A percentile compares a stretch with the other conserved stretches of the same genome.
Conservation (phyloP, 176 grass and related monocot species). For the Themeda triandra region DNA sequence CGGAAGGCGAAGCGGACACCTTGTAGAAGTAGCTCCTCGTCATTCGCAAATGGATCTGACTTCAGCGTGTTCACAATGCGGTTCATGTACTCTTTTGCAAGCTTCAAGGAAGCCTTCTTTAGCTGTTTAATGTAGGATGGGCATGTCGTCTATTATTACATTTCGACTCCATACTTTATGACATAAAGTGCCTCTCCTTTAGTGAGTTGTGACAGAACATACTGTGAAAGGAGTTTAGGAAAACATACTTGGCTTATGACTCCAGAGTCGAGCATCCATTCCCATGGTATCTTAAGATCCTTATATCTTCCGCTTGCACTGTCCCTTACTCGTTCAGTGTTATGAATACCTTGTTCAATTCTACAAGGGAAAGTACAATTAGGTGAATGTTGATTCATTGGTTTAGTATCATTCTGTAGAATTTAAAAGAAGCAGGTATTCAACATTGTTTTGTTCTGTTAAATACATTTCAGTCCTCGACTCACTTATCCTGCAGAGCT, state of each 20-base stretch:
- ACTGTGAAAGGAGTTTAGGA: constrained; percentile 8
- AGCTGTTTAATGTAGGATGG: constrained; percentile 58
- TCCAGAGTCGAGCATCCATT: constrained; percentile 95
- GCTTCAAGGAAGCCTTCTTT: constrained; percentile 82
- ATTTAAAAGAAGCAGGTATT: background rate
- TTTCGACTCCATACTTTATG: constrained; percentile 10
- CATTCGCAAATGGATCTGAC: constrained; percentile 70
- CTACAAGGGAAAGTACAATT: constrained; percentile 33
- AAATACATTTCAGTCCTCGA: constrained; percentile 20
- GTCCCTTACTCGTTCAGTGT: constrained; percentile 78
- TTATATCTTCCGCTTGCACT: constrained; percentile 70
- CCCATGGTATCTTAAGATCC: constrained; percentile 90
- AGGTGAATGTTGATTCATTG: background rate
- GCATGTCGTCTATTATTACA: constrained; percentile 7
- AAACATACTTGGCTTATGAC: constrained; percentile 74
- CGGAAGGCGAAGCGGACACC: constrained; percentile 92
- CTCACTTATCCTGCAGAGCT: constrained; percentile 94
- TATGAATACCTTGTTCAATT: constrained; percentile 86
- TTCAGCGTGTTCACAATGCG: constrained; percentile 66
- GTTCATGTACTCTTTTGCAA: constrained; percentile 85
- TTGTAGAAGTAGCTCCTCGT: constrained; percentile 74
- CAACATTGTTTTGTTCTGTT: background rate
- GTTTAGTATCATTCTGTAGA: background rate
- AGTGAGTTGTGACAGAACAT: background rate
- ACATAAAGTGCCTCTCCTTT: background rate